Evolutionary conservation across 768 basidiomycete species (phyloP).

Genomic region (Mycena latifolia): DNA sequence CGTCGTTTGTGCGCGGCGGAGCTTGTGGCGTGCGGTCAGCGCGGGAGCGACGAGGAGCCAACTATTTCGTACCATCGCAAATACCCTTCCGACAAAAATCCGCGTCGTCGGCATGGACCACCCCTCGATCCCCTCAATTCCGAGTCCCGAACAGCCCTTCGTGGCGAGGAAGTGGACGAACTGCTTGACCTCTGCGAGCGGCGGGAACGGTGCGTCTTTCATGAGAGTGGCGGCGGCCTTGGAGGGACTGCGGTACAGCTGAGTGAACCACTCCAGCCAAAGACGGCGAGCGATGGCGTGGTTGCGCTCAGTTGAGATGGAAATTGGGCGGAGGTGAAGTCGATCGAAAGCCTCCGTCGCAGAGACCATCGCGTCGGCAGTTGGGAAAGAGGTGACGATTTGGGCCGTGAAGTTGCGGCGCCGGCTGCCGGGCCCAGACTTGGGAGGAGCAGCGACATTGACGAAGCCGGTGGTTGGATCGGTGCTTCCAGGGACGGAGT

Average conservation of each 20-base stretch:
- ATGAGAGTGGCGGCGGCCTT: not conserved
- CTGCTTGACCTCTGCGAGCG: not conserved
- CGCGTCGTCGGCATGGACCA: too few species aligned
- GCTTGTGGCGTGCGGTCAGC: too few species aligned
- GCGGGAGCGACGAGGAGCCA: too few species aligned
- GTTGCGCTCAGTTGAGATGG: not conserved
- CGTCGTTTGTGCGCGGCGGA: too few species aligned
- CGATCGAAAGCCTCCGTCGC: not conserved
- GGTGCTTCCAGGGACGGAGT: not conserved
- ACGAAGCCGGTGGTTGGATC: not conserved
- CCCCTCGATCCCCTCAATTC: too few species aligned
- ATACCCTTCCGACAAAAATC: too few species aligned
- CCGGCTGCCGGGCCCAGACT: not conserved
- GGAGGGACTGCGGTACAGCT: not conserved
- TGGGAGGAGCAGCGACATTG: not conserved
- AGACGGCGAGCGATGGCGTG: not conserved
- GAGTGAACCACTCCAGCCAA: not conserved
- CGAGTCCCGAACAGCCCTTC: too few species aligned
- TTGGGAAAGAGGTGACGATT: not conserved
- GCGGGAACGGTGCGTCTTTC: not conserved
- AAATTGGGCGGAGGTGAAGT: not conserved
- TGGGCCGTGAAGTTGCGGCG: not conserved
- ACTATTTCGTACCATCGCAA: too few species aligned
- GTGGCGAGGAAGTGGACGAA: not conserved
- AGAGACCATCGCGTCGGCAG: not conserved